A percentile compares a stretch with the other conserved stretches of the same genome.
These are phyloP conservation scores for Ceriops zippeliana DNA, from an alignment of 345 rosid genomes.

Conservation along the genomic window DNA sequence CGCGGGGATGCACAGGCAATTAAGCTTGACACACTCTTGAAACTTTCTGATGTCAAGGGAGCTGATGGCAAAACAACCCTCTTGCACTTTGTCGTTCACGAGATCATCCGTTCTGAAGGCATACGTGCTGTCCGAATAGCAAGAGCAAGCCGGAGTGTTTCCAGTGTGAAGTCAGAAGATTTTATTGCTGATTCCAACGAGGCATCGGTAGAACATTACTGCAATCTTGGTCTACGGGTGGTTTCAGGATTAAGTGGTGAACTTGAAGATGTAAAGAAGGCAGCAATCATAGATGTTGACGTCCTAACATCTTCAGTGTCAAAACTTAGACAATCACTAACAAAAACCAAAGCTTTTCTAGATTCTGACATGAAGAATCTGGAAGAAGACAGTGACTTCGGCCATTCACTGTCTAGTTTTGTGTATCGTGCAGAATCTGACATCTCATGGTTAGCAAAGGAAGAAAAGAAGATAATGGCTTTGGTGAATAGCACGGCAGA, in stretches of 20 bases:
- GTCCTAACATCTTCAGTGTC: conserved; percentile 40
- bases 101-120: conserved; percentile 90
- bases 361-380: conserved; percentile 33
- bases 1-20: conserved; percentile 91
- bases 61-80: conserved; percentile 93
- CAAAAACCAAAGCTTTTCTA: conserved; percentile 47
- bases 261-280: conserved; percentile 73
- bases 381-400: conserved; percentile 50
- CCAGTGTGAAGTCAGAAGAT: conserved; percentile 56
- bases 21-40: conserved; percentile 87
- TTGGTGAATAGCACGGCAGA: conserved; percentile 69
- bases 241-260: conserved; percentile 70
- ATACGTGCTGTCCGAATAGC: conserved; percentile 52
- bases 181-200: conserved; percentile 32
- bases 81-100: conserved; percentile 79
- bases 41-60: conserved; percentile 89
- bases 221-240: conserved; percentile 60
- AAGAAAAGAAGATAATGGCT: conserved; percentile 65
- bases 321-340: conserved; percentile 44
- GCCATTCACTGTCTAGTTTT: conserved; percentile 37
- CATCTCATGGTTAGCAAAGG: conserved; percentile 40
- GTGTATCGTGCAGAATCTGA: conserved; percentile 50
- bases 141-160: conserved; percentile 43
- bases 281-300: conserved; percentile 67
- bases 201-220: conserved; percentile 38